Conservation (phyloP, 2,329 filamentous ascomycete species). For the Setomelanomma holmii region DNA sequence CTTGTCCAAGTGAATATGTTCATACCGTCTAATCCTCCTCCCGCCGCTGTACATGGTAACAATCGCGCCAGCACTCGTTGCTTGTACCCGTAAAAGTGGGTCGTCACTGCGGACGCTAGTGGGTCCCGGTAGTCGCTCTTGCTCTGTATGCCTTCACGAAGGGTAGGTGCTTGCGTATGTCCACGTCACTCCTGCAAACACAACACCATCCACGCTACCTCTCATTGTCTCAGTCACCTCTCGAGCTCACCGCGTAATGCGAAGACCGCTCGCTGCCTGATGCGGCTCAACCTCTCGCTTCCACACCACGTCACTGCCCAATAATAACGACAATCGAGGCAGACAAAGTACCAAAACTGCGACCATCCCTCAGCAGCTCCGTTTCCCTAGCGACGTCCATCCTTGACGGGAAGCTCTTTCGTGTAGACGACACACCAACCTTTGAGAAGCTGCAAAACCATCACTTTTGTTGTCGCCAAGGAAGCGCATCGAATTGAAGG, state of each 20-base stretch:
- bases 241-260: slow-evolving; percentile 5
- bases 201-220: not conserved
- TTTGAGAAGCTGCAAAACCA: not conserved
- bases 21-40: too few species aligned
- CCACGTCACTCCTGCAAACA: not conserved
- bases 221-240: not conserved
- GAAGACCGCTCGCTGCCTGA: slow-evolving; percentile 6
- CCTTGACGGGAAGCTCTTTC: too few species aligned
- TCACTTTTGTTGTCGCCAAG: too few species aligned
- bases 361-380: too few species aligned
- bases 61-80: too few species aligned
- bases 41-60: too few species aligned
- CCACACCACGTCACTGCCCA: not conserved
- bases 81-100: slow-evolving; percentile 1
- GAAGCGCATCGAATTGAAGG: too few species aligned
- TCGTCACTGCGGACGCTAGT: not conserved
- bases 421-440: not conserved
- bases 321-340: slow-evolving; percentile 1
- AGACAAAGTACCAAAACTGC: not conserved
- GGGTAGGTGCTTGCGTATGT: not conserved
- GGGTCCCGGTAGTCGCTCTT: not conserved
- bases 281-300: slow-evolving; percentile 9
- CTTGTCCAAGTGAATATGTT: too few species aligned
- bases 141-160: not conserved
- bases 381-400: too few species aligned